Percentiles rank a stretch among this genome's conserved stretches.
phyloP scores from a whole-genome alignment of 106 monocot genomes.

The Platanthera guangdongensis region DNA sequence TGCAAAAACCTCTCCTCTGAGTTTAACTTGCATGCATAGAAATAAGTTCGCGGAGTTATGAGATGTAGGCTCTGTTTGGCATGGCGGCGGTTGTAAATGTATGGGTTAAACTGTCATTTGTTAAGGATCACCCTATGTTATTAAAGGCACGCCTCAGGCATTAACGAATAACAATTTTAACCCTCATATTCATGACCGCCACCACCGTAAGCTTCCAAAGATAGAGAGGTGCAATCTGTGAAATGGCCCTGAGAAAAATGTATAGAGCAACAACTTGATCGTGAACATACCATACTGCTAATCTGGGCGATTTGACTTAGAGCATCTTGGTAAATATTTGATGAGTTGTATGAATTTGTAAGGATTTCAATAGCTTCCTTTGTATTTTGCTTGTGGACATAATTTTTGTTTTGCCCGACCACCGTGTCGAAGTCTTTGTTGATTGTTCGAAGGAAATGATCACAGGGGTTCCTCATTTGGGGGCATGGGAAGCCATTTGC shows the following conservation, averaged over 20 bases:
- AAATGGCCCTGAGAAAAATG: neutral
- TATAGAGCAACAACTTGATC: neutral
- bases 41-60: no score
- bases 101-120: no score
- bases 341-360: conserved; percentile 10
- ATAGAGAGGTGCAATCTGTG: no score
- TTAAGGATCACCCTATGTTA: no score
- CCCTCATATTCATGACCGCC: no score
- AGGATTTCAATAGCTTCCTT: conserved; percentile 20
- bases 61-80: no score
- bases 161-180: no score
- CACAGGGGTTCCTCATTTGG: conserved; percentile 31
- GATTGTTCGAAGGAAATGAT: conserved; percentile 41
- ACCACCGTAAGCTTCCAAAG: no score
- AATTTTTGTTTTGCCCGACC: neutral
- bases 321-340: conserved; percentile 3
- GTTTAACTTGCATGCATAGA: no score
- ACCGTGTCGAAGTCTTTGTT: conserved; percentile 52
- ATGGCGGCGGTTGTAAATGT: no score
- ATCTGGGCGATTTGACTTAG: conserved; percentile 8
- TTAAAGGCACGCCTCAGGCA: no score
- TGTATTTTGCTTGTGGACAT: neutral
- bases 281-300: conserved; percentile 6
- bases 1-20: no score
- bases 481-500: conserved; percentile 38